Conservation (phyloP, 2,329 filamentous ascomycete genomes). For the Clathrospora elynae region DNA sequence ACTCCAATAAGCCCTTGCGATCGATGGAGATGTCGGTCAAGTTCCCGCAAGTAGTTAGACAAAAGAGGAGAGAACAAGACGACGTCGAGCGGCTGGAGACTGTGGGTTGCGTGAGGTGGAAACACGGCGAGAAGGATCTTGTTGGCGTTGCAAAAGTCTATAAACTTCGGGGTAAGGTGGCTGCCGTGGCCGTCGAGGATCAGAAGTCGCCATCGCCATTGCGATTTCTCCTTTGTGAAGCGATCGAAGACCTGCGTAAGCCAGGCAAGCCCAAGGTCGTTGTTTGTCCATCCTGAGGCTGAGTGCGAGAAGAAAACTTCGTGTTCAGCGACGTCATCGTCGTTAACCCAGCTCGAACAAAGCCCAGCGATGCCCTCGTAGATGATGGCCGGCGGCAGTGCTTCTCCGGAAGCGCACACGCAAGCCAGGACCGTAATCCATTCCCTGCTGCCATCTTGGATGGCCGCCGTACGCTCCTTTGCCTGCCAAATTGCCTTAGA, state of each 20-base stretch:
- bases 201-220: slow-evolving; percentile 12
- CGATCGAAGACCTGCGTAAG: neutral
- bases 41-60: too few species aligned
- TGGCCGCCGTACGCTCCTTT: neutral
- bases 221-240: slow-evolving; percentile 17
- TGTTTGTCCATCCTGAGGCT: too few species aligned
- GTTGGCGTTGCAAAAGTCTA: slow-evolving; percentile 18
- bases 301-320: neutral
- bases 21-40: too few species aligned
- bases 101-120: too few species aligned
- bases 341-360: slow-evolving; percentile 7
- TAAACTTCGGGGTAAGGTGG: slow-evolving; percentile 16
- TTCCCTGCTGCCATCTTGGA: slow-evolving; percentile 10
- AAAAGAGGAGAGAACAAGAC: too few species aligned
- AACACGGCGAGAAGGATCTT: too few species aligned
- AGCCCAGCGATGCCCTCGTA: slow-evolving; percentile 5
- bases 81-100: too few species aligned
- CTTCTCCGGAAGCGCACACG: slow-evolving; percentile 15
- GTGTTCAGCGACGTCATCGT: neutral
- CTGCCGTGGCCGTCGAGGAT: slow-evolving; percentile 22
- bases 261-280: neutral
- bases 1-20: too few species aligned
- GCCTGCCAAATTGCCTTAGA: neutral
- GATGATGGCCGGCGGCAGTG: slow-evolving; percentile 13
- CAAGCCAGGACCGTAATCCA: slow-evolving; percentile 15